These are phyloP conservation scores for Chaetomiaceae sp. DNA, from an alignment of 2,329 filamentous ascomycete genomes.

Conservation along the genomic window DNA sequence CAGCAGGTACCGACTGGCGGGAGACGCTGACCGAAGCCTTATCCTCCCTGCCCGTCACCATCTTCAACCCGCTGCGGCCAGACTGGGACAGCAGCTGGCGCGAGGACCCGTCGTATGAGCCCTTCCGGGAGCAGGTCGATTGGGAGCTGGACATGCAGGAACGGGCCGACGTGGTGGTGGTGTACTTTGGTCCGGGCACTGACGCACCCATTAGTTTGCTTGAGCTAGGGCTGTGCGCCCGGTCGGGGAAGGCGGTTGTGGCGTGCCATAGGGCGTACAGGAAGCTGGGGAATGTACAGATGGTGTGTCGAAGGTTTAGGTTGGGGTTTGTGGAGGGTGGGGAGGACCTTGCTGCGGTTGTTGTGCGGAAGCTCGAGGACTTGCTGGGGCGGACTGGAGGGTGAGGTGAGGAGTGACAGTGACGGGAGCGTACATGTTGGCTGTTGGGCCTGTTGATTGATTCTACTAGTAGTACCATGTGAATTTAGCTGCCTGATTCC, in stretches of 20 bases:
- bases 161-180: conserved; percentile 45
- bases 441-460: no score
- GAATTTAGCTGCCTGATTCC: no score
- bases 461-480: no score
- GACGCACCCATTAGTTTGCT: conserved; percentile 52
- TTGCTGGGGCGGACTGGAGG: neutral
- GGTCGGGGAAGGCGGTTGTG: conserved; percentile 42
- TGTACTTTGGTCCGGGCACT: conserved; percentile 50
- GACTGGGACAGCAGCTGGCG: conserved; percentile 51
- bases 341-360: conserved; percentile 2
- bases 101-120: conserved; percentile 41
- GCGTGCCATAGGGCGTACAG: conserved; percentile 46
- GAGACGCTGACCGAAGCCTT: conserved; percentile 36
- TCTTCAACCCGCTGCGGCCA: conserved; percentile 51
- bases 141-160: conserved; percentile 58
- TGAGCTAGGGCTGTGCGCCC: conserved; percentile 52
- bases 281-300: conserved; percentile 56
- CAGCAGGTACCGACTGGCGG: conserved; percentile 45
- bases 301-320: conserved; percentile 45
- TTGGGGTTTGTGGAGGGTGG: conserved; percentile 36
- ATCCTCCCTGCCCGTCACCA: conserved; percentile 40
- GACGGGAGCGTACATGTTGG: no score
- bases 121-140: conserved; percentile 47
- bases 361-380: conserved; percentile 3
- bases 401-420: neutral